Evolutionary conservation across 2,329 filamentous ascomycete genomes (phyloP).

Genomic region (Calonectria honghensis): DNA sequence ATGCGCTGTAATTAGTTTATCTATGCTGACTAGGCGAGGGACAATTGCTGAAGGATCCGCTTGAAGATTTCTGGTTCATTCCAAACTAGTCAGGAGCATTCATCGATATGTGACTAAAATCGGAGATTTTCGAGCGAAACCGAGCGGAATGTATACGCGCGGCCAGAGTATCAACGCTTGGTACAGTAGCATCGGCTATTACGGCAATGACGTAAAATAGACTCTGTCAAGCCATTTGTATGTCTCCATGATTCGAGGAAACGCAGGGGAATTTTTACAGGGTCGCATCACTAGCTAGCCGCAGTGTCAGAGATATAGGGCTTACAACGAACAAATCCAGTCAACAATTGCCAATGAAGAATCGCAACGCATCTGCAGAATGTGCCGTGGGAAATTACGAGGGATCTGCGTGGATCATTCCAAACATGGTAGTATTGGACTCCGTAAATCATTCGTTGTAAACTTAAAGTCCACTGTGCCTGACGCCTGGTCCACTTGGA

Average conservation of each 20-base stretch:
- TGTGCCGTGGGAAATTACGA: not conserved
- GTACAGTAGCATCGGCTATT: constrained; percentile 9
- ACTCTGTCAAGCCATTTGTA: not conserved
- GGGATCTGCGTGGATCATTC: not conserved
- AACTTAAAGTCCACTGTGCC: constrained; percentile 6
- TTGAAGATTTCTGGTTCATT: not conserved
- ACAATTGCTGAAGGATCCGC: not conserved
- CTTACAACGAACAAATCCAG: not conserved
- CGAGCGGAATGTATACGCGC: not conserved
- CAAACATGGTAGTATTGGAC: not conserved
- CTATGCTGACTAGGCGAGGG: not conserved
- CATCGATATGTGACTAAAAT: not conserved
- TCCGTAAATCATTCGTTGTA: not conserved
- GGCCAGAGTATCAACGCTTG: not conserved
- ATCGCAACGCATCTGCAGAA: too few relatives aligned
- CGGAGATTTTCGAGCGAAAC: not conserved
- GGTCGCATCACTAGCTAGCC: not conserved
- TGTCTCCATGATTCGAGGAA: not conserved
- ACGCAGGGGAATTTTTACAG: not conserved
- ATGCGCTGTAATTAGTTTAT: not conserved
- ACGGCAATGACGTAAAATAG: not conserved
- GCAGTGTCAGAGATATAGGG: not conserved
- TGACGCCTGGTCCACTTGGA: not conserved
- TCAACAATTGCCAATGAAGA: not conserved
- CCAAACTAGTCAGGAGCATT: not conserved